These are phyloP conservation scores for Eucalyptus tenuipes DNA, from an alignment of 345 rosid genomes.

Conservation along the genomic window DNA sequence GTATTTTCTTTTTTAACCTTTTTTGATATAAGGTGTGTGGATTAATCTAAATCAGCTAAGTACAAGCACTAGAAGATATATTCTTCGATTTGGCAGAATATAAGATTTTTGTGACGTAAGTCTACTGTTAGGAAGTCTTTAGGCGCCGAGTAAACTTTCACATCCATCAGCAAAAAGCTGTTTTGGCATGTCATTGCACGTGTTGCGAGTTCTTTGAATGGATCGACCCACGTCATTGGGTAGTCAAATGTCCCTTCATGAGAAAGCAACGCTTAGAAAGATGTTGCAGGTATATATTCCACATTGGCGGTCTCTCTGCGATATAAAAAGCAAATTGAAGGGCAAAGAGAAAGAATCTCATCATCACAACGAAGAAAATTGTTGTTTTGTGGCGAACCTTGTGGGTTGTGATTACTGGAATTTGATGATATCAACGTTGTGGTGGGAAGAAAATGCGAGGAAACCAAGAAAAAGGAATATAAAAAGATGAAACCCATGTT, in stretches of 20 bases:
- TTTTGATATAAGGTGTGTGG: not conserved
- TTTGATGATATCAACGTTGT: slow-evolving; percentile 2
- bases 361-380: slow-evolving; percentile 46
- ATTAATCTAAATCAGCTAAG: not conserved
- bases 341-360: slow-evolving; percentile 38
- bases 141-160: not conserved
- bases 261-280: not conserved
- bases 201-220: slow-evolving; percentile 12
- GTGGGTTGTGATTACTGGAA: slow-evolving; percentile 33
- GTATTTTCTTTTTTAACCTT: not conserved
- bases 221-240: not conserved
- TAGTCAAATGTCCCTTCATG: slow-evolving; percentile 9
- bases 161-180: not conserved
- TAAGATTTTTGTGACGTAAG: not conserved
- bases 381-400: slow-evolving; percentile 74
- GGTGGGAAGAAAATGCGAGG: not conserved
- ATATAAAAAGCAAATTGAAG: not conserved
- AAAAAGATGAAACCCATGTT: not conserved
- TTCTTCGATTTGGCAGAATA: not conserved
- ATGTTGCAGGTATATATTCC: slow-evolving; percentile 33
- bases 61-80: not conserved
- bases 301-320: slow-evolving; percentile 36
- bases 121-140: not conserved
- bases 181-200: not conserved
- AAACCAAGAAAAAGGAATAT: not conserved